Percentiles rank a stretch among this genome's conserved stretches.
Conservation (phyloP, 176 grass and related monocot genomes). For the Lolium rigidum region DNA sequence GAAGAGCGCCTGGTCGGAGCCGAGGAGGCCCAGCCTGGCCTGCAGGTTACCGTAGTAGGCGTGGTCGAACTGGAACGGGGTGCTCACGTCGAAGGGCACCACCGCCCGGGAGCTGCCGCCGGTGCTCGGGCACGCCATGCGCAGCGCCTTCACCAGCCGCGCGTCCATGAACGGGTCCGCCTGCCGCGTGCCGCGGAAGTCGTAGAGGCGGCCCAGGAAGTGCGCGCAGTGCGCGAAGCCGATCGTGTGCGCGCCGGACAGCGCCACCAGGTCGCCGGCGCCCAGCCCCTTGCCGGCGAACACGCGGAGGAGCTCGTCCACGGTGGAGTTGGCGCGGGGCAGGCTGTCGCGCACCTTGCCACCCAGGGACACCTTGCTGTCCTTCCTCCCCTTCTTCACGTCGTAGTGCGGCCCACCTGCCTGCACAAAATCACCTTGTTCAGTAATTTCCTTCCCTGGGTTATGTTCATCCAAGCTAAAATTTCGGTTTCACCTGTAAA, state of each 20-base stretch:
- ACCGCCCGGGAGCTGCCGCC: conserved; percentile 68
- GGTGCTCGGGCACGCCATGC: conserved; percentile 66
- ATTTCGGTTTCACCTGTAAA: too few relatives aligned
- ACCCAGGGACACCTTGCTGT: conserved; percentile 83
- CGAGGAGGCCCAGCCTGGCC: conserved; percentile 73
- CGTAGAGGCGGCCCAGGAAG: conserved; percentile 61
- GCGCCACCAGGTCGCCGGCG: conserved; percentile 52
- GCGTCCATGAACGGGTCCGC: conserved; percentile 75
- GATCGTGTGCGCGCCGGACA: conserved; percentile 75
- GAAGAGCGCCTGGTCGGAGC: conserved; percentile 82
- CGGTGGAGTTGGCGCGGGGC: conserved; percentile 75
- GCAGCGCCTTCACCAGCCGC: conserved; percentile 75
- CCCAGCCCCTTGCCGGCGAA: conserved; percentile 75
- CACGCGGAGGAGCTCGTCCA: conserved; percentile 80
- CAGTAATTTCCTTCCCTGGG: too few relatives aligned
- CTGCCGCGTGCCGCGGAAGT: conserved; percentile 57
- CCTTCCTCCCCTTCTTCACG: conserved; percentile 87
- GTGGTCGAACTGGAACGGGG: conserved; percentile 75
- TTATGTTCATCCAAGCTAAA: neutral
- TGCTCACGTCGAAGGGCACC: conserved; percentile 73
- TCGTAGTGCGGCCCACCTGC: conserved; percentile 78
- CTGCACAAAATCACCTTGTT: conserved; percentile 32
- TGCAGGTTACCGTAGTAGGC: conserved; percentile 76
- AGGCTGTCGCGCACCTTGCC: conserved; percentile 68
- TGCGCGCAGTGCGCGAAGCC: conserved; percentile 90